Evolutionary conservation across 164 flowering plant genomes (phyloP).

Genomic region (Vitis amurensis): DNA sequence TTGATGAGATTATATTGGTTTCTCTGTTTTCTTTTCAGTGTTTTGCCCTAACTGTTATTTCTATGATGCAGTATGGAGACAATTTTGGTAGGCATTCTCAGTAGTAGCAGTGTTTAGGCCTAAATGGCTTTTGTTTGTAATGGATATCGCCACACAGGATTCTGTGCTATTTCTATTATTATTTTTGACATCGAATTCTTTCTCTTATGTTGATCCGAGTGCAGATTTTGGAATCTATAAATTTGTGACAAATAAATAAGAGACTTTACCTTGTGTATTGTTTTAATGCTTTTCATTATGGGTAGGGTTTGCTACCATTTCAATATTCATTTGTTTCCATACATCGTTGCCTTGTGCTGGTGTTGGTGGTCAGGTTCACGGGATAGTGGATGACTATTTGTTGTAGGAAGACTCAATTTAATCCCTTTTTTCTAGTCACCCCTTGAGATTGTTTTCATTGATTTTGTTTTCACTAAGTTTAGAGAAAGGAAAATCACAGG

Average conservation of each 20-base stretch:
- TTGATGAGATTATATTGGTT: not conserved
- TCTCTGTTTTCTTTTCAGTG: not conserved
- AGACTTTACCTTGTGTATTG: not conserved
- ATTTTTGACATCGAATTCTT: not conserved
- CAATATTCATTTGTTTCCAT: not conserved
- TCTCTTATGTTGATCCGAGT: not conserved
- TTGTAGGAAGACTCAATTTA: too few relatives aligned
- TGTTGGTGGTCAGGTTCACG: too few relatives aligned
- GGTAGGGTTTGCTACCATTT: not conserved
- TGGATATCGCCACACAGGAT: not conserved
- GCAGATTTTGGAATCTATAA: not conserved
- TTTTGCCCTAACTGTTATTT: not conserved
- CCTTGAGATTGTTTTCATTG: too few relatives aligned
- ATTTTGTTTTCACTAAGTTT: too few relatives aligned
- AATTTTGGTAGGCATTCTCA: constrained; percentile 23
- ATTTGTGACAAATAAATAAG: not conserved
- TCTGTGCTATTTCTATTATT: not conserved
- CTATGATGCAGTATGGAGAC: constrained; percentile 8
- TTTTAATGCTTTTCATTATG: not conserved
- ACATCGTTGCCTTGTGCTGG: too few relatives aligned
- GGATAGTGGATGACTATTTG: too few relatives aligned
- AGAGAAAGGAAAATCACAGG: too few relatives aligned
- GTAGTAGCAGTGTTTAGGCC: constrained; percentile 2
- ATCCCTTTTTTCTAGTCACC: too few relatives aligned
- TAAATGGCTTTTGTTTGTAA: constrained; percentile 5